Conservation (phyloP, 140 eudicot species). For the Senecio squalidus region DNA sequence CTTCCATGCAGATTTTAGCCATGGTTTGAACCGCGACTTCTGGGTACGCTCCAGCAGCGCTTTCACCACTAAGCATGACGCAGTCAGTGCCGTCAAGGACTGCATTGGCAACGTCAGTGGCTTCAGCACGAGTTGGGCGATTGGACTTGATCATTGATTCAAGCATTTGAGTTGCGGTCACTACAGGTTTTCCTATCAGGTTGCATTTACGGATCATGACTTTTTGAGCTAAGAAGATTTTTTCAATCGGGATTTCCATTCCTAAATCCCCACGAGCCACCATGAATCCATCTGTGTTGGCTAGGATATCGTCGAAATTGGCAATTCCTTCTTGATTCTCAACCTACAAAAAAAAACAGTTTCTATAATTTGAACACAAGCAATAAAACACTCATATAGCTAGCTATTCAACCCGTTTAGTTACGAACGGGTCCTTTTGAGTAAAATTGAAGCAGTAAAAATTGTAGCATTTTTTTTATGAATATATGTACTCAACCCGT, state of each 20-base stretch:
- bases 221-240: slow-evolving; percentile 43
- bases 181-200: slow-evolving; percentile 37
- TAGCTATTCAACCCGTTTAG: background rate
- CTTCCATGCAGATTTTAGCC: slow-evolving; percentile 46
- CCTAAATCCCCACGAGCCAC: slow-evolving; percentile 48
- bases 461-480: background rate
- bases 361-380: background rate
- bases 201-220: slow-evolving; percentile 40
- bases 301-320: slow-evolving; percentile 35
- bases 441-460: background rate
- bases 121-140: slow-evolving; percentile 49
- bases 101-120: slow-evolving; percentile 50
- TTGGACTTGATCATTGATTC: slow-evolving; percentile 56
- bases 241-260: slow-evolving; percentile 51
- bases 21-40: slow-evolving; percentile 41
- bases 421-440: background rate
- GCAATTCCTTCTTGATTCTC: slow-evolving; percentile 48
- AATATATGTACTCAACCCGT: background rate
- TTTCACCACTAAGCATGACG: slow-evolving; percentile 49
- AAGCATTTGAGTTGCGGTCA: slow-evolving; percentile 48
- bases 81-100: slow-evolving; percentile 51
- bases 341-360: slow-evolving; percentile 14
- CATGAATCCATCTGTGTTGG: slow-evolving; percentile 40
- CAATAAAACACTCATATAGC: background rate
- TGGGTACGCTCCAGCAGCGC: slow-evolving; percentile 50